Evolutionary conservation across 768 basidiomycete genomes (phyloP).

Genomic region (Collybia mongolica): DNA sequence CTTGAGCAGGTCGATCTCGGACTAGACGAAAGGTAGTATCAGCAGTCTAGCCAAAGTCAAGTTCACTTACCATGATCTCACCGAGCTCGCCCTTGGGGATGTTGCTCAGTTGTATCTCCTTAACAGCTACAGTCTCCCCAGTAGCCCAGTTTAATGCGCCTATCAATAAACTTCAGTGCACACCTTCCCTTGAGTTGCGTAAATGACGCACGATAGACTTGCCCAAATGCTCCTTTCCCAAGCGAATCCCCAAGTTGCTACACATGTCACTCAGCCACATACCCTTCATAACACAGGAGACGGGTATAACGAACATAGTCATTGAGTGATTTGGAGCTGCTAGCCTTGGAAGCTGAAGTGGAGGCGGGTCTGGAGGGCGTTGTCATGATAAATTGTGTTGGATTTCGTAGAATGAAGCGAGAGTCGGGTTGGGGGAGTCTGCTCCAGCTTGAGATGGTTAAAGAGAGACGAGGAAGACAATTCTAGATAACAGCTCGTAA

Average conservation of each 20-base stretch:
- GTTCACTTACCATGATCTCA: slow-evolving; percentile 87
- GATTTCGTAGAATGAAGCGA: slow-evolving; percentile 10
- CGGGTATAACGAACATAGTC: slow-evolving; percentile 50
- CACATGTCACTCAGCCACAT: slow-evolving; percentile 7
- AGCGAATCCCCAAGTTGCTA: slow-evolving; percentile 96
- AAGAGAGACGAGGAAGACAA: slow-evolving; percentile 15
- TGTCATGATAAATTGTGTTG: slow-evolving; percentile 28
- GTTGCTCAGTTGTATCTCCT: slow-evolving; percentile 93
- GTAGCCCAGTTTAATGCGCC: slow-evolving; percentile 94
- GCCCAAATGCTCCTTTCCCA: slow-evolving; percentile 97
- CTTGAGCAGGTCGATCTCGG: slow-evolving; percentile 96
- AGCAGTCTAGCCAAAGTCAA: slow-evolving; percentile 2
- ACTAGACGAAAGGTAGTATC: slow-evolving; percentile 45
- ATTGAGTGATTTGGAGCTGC: slow-evolving; percentile 55
- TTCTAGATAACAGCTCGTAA: slow-evolving; percentile 9
- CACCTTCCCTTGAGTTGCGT: slow-evolving; percentile 2
- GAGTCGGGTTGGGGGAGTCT: slow-evolving; percentile 4
- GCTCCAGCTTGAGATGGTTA: slow-evolving; percentile 17
- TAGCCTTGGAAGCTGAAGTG: slow-evolving; percentile 33
- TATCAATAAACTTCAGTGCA: slow-evolving; percentile 24
- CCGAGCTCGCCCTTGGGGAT: slow-evolving; percentile 92
- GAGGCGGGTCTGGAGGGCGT: slow-evolving; percentile 38
- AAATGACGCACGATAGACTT: slow-evolving; percentile 82
- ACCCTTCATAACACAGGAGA: background rate
- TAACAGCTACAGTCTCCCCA: slow-evolving; percentile 97